Evolutionary conservation across 208 protist species (phyloP).

Genomic region (Porcisia hertigi): DNA sequence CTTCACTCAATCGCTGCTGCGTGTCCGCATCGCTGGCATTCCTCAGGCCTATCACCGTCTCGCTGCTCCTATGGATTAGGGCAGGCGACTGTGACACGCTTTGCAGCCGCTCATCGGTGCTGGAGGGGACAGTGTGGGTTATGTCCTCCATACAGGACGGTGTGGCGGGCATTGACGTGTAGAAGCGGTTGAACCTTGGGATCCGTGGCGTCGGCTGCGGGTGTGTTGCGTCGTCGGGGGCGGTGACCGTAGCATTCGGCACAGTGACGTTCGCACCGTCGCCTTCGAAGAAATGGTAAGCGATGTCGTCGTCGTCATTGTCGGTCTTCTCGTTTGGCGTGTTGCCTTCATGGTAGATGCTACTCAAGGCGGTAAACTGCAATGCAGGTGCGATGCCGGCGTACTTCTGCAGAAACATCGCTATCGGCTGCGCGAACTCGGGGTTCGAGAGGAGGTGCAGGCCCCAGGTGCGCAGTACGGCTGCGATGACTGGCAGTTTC

Average conservation of each 20-base stretch:
- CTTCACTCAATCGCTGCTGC: background rate
- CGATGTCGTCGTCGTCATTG: conserved; percentile 14
- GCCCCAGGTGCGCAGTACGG: conserved; percentile 60
- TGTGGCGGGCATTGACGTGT: conserved; percentile 27
- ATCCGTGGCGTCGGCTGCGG: conserved; percentile 27
- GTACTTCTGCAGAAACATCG: conserved; percentile 73
- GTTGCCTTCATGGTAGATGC: conserved; percentile 23
- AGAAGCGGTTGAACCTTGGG: conserved; percentile 46
- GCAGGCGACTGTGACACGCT: conserved; percentile 3
- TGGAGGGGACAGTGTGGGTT: background rate
- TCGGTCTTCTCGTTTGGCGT: conserved; percentile 23
- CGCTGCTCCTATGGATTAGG: background rate
- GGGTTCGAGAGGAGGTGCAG: conserved; percentile 66
- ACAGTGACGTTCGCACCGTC: conserved; percentile 3
- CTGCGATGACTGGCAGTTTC: conserved; percentile 44
- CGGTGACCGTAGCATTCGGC: background rate
- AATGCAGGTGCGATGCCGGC: conserved; percentile 59
- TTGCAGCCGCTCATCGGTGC: background rate
- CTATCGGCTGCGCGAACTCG: conserved; percentile 62
- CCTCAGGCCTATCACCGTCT: conserved; percentile 1
- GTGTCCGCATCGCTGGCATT: background rate
- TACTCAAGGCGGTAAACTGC: conserved; percentile 38
- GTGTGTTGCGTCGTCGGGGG: background rate
- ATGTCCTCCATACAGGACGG: background rate
- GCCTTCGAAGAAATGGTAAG: conserved; percentile 31